Evolutionary conservation across 2,329 filamentous ascomycete species (phyloP), one percentile per base, ranked within the genome.

Genomic region (Diaporthe nobilis): DNA sequence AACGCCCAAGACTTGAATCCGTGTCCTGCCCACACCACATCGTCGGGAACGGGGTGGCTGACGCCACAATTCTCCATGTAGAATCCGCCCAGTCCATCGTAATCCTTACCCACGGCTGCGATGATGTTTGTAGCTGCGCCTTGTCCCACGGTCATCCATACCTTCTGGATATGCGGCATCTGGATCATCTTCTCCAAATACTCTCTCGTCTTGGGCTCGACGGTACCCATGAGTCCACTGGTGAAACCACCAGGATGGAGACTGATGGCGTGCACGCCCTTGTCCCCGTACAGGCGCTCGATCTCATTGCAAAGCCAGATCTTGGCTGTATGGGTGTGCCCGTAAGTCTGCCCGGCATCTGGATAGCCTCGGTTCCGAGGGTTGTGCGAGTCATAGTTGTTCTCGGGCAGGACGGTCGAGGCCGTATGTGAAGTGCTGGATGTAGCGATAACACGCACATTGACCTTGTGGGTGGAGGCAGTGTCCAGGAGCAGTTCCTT

Each of bases 261-360:
- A 42, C 81, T 82, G 4, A 81, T 78, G 0, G 81, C 86, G 71
- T 86, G 86, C 1, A 88, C 73, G 25, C 85, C 83, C 10, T 79
- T 75, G 0, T 77, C 28, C 6, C 84, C 86, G 75, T 86, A 88
- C 1, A 81, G 81, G 4, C 87, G 84, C 37, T 88, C 86, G 34
- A 89, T 83, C 72, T 87, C 82, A 76, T 86, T 87, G 15, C 86
- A 83, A 77, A 86, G 85, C 73, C 82, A 87, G 57, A 88, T 85
- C 75, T 86, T 87, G 12, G 87, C 86, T 0, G 83, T 83, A 77
- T 89, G 89, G 60, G 81, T 79, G 75, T 87, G 83, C 0, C 82
- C 85, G 77, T 89, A 89, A 3, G 84, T 57, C 53, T 57, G 53
- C 28, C 53, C 53, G 53, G 53, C 53, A 28, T 57, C 53, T 57